Evolutionary conservation across 1,284 basidiomycete species (phyloP).

Genomic region (Melampsora larici-populina): DNA sequence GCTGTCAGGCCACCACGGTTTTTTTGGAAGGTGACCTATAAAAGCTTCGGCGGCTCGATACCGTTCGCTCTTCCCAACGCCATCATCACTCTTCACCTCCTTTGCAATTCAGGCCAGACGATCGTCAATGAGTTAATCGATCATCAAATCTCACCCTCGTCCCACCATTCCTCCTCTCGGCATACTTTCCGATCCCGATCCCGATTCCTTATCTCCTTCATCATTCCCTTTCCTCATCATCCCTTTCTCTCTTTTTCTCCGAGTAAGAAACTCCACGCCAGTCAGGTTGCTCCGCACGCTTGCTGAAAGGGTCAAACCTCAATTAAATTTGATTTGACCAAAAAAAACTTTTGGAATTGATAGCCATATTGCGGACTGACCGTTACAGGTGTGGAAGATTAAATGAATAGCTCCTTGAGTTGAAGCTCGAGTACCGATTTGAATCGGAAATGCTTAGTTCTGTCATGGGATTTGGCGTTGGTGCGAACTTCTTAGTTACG

Average conservation of each 20-base stretch:
- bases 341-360: not conserved
- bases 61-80: too few species aligned
- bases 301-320: not conserved
- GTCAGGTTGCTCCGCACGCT: conserved; percentile 19
- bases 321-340: too few species aligned
- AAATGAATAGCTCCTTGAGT: conserved; percentile 16
- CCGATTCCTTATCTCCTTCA: not conserved
- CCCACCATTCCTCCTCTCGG: too few species aligned
- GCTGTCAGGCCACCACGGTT: too few species aligned
- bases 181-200: too few species aligned
- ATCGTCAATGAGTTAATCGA: too few species aligned
- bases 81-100: too few species aligned
- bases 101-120: too few species aligned
- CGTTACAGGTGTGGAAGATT: conserved; percentile 23
- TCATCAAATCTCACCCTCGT: too few species aligned
- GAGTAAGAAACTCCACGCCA: not conserved
- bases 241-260: not conserved
- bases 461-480: not conserved
- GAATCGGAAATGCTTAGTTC: not conserved
- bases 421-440: not conserved
- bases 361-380: conserved; percentile 18
- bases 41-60: too few species aligned
- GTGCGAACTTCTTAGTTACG: conserved; percentile 14
- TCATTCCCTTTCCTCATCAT: not conserved
- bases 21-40: too few species aligned